Base-by-base conservation (phyloP, 345 rosid genomes). In the Euphorbia peplus region DNA sequence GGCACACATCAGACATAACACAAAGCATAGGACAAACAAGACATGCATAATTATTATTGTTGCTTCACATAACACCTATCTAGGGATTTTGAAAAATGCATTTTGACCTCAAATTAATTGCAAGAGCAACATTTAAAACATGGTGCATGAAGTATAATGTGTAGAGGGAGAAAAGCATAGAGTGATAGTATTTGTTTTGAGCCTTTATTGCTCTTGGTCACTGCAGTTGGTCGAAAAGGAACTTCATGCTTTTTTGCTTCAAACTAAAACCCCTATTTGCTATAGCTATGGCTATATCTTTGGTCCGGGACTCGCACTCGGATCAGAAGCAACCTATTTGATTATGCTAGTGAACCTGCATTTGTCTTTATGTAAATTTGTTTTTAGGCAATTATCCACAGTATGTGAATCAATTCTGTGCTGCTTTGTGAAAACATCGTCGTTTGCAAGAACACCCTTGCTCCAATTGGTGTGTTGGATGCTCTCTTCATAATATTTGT, bases 191-290 rank as follows among this genome's bases (percentile, higher is more conserved):
- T 21, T 18, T 19, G 8, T 22, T 53, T 53, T 22, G 57, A 53
- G 22, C 46, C 25, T 60, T 60, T 15, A 19, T 25, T 25, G 32
- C 11, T 24, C 66, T 46, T 63, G 63, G 63, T 59, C 14, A 52
- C 32, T 32, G 13, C 58, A 53, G 30, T 18, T 30, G 29, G 58
- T 37, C n/a, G n/a, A 28, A 25, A 53, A 30, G 19, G 14, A 3
- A 26, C 55, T 44, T 44, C 42, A 21, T 22, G 53, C 11, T 21
- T 30, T 48, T 10, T 55, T 39, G 42, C 42, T 2, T 39, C 42
- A 39, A 50, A 46, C 32, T 32, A 29, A 28, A 47, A 28, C 10
- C 42, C 30, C n/a, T 9, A 24, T 42, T 22, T 63, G 9, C 66
- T 24, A 9, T 22, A 22, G 9, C 25, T 4, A 35, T 63, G 32